Base-by-base conservation (phyloP, 352 stramenopile genomes). In the Phytopythium sindhum region DNA sequence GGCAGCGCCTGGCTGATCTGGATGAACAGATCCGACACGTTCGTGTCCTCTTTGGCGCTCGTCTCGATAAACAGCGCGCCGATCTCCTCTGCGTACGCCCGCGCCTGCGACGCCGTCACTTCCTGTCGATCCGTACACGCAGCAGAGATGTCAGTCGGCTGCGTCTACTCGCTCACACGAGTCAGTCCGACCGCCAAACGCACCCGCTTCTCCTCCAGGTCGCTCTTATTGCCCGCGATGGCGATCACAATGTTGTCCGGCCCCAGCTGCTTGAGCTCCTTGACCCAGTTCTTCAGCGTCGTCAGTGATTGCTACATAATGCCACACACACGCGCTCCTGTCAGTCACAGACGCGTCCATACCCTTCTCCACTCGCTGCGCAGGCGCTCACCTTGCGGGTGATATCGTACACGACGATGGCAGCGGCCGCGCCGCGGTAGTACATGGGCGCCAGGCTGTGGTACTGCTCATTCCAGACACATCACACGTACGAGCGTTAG, bases 361-460 rank as follows among this genome's bases (percentile, higher is more conserved):
- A 28, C 29, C 29, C 23, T 29, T 17, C 9, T 15, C 41, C 7
- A 7, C 17, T 14, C 5, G 45, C 45, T 53, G 17, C 69, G 75
- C 29, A 81, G 68, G 61, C 84, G n/a, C 54, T 75, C 60, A 94
- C 78, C 68, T 97, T 93, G 73, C 90, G 87, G 28, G 97, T 99
- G 71, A 99, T 98, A 87, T 99, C 97, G 73, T 99, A 99, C 17
- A 99, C 97, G 55, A 99, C 86, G 69, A 99, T 97, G 10, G 97
- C 97, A 11, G 95, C 96, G 8, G 95, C 91, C n/a, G 97, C 97
- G 66, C 95, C 96, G 60, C 97, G 82, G 78, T 99, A 99, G 81
- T 99, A 99, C 96, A 99, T 99, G 23, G 97, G 97, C 31, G 97
- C 96, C 44, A 99, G 74, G 53, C 89, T 98, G 65, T 98, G 93